Conservation (phyloP, 1,139 yeast species). For the Blastobotrys raffinosifermentans region DNA sequence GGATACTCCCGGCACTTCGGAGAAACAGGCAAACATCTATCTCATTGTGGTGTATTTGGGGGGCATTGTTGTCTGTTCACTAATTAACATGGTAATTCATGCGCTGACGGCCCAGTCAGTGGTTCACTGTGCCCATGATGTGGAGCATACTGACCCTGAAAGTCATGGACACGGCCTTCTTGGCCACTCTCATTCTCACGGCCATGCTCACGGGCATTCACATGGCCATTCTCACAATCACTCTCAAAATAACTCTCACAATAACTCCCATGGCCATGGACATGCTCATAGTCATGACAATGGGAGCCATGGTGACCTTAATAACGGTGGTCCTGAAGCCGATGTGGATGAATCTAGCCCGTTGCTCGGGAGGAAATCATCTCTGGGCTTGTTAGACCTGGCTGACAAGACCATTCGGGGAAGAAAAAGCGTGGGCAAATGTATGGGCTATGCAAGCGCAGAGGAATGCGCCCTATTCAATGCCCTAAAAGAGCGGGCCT, state of each 20-base stretch:
- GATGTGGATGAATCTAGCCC: not conserved
- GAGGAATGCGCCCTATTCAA: constrained; percentile 26
- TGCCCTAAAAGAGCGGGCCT: not conserved
- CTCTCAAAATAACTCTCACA: constrained; percentile 16
- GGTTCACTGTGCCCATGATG: constrained; percentile 83
- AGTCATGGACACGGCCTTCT: constrained; percentile 7
- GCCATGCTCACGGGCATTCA: constrained; percentile 15
- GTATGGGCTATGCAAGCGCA: constrained; percentile 50
- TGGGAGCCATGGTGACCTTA: no score
- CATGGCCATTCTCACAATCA: constrained; percentile 61
- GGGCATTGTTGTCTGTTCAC: constrained; percentile 58
- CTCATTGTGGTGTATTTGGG: constrained; percentile 47
- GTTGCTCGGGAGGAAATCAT: no score
- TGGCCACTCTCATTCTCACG: constrained; percentile 11
- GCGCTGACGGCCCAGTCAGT: constrained; percentile 72
- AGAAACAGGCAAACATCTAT: constrained; percentile 29
- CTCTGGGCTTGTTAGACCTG: constrained; percentile 19
- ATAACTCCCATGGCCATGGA: constrained; percentile 16
- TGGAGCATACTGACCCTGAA: no score
- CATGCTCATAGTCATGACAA: no score
- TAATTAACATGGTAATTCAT: constrained; percentile 62
- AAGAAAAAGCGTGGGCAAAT: constrained; percentile 40
- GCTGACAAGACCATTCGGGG: constrained; percentile 25
- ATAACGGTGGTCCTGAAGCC: constrained; percentile 1
- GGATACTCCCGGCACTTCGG: constrained; percentile 26